Evolutionary conservation across 768 basidiomycete genomes (phyloP), one percentile per base, ranked within the genome.

Genomic region (Artomyces pyxidatus): DNA sequence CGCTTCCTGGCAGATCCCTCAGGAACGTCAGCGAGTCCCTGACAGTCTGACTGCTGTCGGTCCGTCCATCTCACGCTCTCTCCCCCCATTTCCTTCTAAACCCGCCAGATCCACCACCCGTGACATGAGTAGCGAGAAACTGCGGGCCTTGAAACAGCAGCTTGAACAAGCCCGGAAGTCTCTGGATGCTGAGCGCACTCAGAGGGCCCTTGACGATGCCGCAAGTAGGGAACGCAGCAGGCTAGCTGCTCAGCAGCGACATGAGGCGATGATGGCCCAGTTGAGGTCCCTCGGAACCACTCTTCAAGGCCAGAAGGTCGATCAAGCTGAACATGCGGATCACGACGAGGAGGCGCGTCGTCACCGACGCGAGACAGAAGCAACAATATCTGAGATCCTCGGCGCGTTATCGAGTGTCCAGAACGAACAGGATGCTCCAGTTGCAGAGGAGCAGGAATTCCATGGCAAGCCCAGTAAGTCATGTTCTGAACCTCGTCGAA

Each of bases 221-320:
- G 47, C 35, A 3, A 35, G 37, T 6, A 45, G 45, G 14, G 45
- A 49, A 39, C 29, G 27, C 14, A 37, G 35, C 14, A 49, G 44
- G 6, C 40, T 39, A 27, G 32, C 42, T 10, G 38, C 44, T 14
- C 50, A 29, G n/a, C 44, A 43, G 19, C 43, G 47, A 14, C 53
- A 49, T 25, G 53, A 49, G 30, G 45, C 42, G 10, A 44, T 44
- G 29, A 51, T 52, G 44, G 43, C n/a, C 30, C 56, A 57, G 38
- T 28, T 57, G 37, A 39, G 37, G 6, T 37, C 32, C 4, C 46
- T 56, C 45, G 38, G 53, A 25, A 25, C 21, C 35, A 12, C 44
- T 16, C 46, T 46, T 22, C 6, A 16, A 25, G 47, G 19, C 23
- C 49, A 50, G 25, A 28, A 38, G 23, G 21, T 44, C 21, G 46